phyloP scores from a whole-genome alignment of 441 rosid genomes.

The Pelargonium fulgidum region DNA sequence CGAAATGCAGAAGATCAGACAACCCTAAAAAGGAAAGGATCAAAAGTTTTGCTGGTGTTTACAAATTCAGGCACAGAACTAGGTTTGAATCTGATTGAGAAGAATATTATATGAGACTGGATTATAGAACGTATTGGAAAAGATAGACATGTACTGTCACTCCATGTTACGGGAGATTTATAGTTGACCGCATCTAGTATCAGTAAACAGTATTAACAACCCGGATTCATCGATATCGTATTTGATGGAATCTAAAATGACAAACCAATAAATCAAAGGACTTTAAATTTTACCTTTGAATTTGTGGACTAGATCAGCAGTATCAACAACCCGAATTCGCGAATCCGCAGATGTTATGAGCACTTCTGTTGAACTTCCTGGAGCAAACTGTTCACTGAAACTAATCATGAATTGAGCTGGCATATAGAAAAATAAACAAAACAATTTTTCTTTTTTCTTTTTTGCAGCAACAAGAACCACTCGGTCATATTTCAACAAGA shows the following conservation, averaged over 20 bases:
- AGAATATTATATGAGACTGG: not conserved
- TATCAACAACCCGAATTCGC: conserved; percentile 75
- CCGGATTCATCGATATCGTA: not conserved
- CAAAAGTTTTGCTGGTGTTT: too few species aligned
- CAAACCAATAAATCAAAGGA: not conserved
- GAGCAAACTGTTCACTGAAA: conserved; percentile 61
- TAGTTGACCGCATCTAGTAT: not conserved
- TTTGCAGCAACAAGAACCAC: not conserved
- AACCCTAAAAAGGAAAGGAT: not conserved
- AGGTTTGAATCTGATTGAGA: not conserved
- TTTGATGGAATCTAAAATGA: not conserved
- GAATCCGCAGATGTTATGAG: conserved; percentile 94
- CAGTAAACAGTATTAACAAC: not conserved
- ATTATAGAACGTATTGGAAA: not conserved
- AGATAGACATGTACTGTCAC: not conserved
- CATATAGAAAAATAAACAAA: not conserved
- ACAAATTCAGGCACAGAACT: too few species aligned
- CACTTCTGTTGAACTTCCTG: conserved; percentile 75
- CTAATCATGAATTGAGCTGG: conserved; percentile 23
- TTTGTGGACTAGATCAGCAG: conserved; percentile 79
- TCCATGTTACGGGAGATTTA: not conserved
- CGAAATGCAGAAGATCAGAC: not conserved
- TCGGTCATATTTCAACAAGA: not conserved
- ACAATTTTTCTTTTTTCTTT: not conserved
- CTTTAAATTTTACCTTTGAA: conserved; percentile 59